Evolutionary conservation across 1,284 basidiomycete species (phyloP).

Genomic region (Ustilago crameri): DNA sequence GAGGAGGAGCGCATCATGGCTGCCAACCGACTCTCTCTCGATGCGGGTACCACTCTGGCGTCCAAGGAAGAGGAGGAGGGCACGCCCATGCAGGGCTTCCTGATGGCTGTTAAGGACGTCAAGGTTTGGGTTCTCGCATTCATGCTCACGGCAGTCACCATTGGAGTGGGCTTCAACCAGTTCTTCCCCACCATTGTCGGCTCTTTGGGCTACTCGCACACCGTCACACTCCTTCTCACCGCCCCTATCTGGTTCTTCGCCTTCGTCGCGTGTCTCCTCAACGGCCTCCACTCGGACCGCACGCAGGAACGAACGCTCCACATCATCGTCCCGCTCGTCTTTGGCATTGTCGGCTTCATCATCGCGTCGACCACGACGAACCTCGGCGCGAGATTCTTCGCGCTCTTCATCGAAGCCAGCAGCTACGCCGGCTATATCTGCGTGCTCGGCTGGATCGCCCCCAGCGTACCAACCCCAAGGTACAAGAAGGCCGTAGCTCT

Average conservation of each 20-base stretch:
- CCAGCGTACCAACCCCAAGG: slow-evolving; percentile 48
- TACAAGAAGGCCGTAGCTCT: slow-evolving; percentile 55
- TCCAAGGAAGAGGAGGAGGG: slow-evolving; percentile 35
- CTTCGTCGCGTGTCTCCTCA: slow-evolving; percentile 49
- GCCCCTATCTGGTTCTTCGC: slow-evolving; percentile 57
- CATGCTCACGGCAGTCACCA: slow-evolving; percentile 42
- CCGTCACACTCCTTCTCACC: slow-evolving; percentile 52
- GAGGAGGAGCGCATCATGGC: slow-evolving; percentile 44
- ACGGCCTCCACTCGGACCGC: slow-evolving; percentile 56
- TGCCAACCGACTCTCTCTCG: slow-evolving; percentile 66
- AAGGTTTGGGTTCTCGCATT: slow-evolving; percentile 51
- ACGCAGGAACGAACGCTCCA: slow-evolving; percentile 46
- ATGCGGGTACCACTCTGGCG: slow-evolving; percentile 76
- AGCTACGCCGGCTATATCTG: slow-evolving; percentile 52
- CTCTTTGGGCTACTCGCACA: slow-evolving; percentile 48
- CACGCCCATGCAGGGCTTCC: slow-evolving; percentile 71
- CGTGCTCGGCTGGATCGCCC: slow-evolving; percentile 54
- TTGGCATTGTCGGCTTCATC: slow-evolving; percentile 59
- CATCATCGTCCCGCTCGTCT: slow-evolving; percentile 39
- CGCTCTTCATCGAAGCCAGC: slow-evolving; percentile 50
- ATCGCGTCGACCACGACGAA: slow-evolving; percentile 41
- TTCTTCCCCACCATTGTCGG: slow-evolving; percentile 67
- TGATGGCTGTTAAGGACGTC: slow-evolving; percentile 47
- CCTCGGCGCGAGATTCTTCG: slow-evolving; percentile 49
- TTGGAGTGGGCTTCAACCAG: slow-evolving; percentile 42